Base-by-base conservation (phyloP, 495 filamentous ascomycete genomes). In the Tuber borchii region DNA sequence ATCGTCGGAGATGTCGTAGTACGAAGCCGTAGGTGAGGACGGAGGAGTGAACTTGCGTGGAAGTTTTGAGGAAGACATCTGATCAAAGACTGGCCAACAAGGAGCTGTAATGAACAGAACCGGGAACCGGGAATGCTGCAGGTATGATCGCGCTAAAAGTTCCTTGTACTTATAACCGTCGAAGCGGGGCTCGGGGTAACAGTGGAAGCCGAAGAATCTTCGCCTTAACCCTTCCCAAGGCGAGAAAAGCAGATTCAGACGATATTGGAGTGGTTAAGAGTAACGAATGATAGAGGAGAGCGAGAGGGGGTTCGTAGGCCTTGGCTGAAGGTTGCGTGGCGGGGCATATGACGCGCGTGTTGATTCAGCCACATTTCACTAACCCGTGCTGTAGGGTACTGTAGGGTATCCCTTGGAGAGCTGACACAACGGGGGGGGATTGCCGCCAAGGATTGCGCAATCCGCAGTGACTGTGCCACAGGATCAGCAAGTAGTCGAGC, bases 1-100 rank as follows among this genome's bases (percentile, higher is more conserved):
- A 77, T 97, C 93, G 51, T 79, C 78, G 84, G 94, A 97, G 86
- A 97, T 87, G 81, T 94, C 95, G 88, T 97, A 98, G 87, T 94
- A 97, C 77, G 93, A 97, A 22, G 92, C 94, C 0, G 93, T 87
- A 9, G 96, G 94, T 31, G 95, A 97, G 17, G 84, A 83, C 42
- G 86, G 81, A 7, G 83, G 83, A 0, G 84, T 83, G 44, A 75
- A 79, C 37, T 79, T 78, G 61, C 65, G 72, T 6, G 74, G 76
- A 31, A 17, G 34, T 65, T 2, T 65, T 17, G 56, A 34, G 26
- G 56, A 65, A 65, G 56, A 65, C 56, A 65, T 65, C 56, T 34
- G 56, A 65, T 34, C 56, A 65, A 65, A 65, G 31, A 31, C 12
- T 65, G 56, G 34, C 26, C 5, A 65, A 19, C 56, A 65, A 34